phyloP scores from a whole-genome alignment of 805 yeast genomes.

The Schwanniomyces pseudopolymorphus region DNA sequence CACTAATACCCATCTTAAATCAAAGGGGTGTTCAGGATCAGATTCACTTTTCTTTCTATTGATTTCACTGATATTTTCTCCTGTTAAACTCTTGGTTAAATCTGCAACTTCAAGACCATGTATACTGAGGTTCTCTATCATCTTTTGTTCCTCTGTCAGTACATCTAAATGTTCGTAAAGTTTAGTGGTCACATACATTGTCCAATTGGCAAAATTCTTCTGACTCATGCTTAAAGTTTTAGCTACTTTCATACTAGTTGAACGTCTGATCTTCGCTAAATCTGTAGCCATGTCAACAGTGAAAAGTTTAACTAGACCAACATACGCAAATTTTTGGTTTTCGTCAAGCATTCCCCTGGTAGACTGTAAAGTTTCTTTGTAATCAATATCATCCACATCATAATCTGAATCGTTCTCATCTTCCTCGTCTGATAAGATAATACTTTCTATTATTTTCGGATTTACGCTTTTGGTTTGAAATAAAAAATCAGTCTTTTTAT shows the following conservation, averaged over 20 bases:
- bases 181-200: constrained; percentile 65
- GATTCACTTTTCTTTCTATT: neutral
- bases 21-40: constrained; percentile 28
- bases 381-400: constrained; percentile 43
- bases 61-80: constrained; percentile 5
- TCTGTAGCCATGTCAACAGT: constrained; percentile 79
- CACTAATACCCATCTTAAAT: constrained; percentile 88
- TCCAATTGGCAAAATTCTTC: constrained; percentile 83
- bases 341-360: constrained; percentile 82
- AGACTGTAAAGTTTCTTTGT: constrained; percentile 68
- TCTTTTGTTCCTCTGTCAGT: constrained; percentile 68
- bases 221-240: constrained; percentile 65
- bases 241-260: constrained; percentile 54
- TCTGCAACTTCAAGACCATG: constrained; percentile 82
- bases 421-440: constrained; percentile 26
- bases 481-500: constrained; percentile 52
- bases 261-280: constrained; percentile 58
- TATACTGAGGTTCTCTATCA: constrained; percentile 82
- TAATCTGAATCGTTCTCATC: constrained; percentile 28
- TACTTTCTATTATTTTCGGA: constrained; percentile 11
- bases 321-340: constrained; percentile 86
- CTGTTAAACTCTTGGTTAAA: constrained; percentile 59
- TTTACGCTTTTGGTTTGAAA: constrained; percentile 25
- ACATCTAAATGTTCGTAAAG: constrained; percentile 82
- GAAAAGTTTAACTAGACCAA: constrained; percentile 76